Percentiles rank a stretch among this genome's conserved stretches.
phyloP scores from a whole-genome alignment of 2,329 filamentous ascomycete genomes.

The Sporothrix dimorphospora region DNA sequence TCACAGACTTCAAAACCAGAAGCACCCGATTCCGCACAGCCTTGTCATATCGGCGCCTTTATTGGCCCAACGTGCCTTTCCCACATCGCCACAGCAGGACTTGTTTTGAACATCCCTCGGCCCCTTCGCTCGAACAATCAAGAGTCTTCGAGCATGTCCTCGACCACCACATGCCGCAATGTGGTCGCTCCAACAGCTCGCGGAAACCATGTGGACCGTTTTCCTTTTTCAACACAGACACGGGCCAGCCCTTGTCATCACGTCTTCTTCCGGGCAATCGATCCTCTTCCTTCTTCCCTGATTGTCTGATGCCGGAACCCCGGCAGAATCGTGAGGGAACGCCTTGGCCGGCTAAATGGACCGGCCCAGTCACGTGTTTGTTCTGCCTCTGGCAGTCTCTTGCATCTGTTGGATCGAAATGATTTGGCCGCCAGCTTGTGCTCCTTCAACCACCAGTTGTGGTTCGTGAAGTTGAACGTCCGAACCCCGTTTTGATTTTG shows the following conservation, averaged over 20 bases:
- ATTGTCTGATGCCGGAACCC: constrained; percentile 16
- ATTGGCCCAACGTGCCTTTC: background rate
- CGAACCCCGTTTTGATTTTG: background rate
- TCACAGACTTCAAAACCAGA: background rate
- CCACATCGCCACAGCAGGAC: background rate
- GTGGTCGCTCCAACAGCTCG: background rate
- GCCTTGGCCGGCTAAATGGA: constrained; percentile 21
- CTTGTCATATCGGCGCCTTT: background rate
- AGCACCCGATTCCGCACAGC: background rate
- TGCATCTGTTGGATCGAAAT: background rate
- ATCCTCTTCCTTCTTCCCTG: background rate
- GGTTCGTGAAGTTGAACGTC: background rate
- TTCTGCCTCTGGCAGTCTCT: background rate
- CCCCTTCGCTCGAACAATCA: background rate
- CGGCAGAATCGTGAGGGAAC: constrained; percentile 11
- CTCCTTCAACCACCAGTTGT: background rate
- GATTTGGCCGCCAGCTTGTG: background rate
- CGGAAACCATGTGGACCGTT: background rate
- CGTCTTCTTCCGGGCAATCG: background rate
- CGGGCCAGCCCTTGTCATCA: background rate
- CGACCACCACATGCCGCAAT: background rate
- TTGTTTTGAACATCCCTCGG: background rate
- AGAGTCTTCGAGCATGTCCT: background rate
- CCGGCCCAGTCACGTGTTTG: background rate
- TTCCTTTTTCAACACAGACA: background rate